These are phyloP conservation scores for Jackrogersella minutella DNA, from an alignment of 495 filamentous ascomycete genomes.

Conservation along the genomic window DNA sequence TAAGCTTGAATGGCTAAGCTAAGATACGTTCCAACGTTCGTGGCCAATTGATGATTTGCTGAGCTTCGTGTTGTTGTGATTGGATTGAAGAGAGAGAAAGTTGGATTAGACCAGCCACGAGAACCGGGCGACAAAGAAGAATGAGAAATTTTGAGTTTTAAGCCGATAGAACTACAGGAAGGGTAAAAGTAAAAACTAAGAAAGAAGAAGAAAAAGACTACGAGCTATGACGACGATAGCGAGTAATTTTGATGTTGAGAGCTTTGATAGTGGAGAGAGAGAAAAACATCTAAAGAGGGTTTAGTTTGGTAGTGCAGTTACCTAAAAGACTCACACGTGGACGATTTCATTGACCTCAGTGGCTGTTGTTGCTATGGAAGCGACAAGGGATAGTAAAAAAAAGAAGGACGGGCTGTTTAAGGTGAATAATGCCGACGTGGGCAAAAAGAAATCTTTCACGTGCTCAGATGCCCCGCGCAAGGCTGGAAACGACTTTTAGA, in stretches of 20 bases:
- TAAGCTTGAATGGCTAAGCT: constrained; percentile 12
- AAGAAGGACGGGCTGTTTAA: neutral
- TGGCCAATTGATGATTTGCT: constrained; percentile 3
- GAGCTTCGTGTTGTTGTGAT: constrained; percentile 22
- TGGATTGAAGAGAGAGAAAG: constrained; percentile 6
- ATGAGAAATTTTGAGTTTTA: constrained; percentile 12
- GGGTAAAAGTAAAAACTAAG: constrained; percentile 22
- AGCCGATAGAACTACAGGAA: neutral
- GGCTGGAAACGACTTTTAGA: neutral
- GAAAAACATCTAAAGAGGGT: constrained; percentile 23
- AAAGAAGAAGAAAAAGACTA: constrained; percentile 7
- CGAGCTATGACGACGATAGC: constrained; percentile 35
- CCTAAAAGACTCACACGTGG: constrained; percentile 24
- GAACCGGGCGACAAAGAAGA: constrained; percentile 5
- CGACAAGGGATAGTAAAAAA: constrained; percentile 5
- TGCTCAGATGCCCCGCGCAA: constrained; percentile 38
- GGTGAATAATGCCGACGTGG: neutral
- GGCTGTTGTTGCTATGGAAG: constrained; percentile 23
- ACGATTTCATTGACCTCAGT: constrained; percentile 19
- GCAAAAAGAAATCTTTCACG: constrained; percentile 22
- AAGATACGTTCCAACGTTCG: neutral
- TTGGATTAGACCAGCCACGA: constrained; percentile 14
- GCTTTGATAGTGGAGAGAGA: constrained; percentile 19
- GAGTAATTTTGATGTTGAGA: constrained; percentile 22
- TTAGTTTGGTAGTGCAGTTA: constrained; percentile 17